These are phyloP conservation scores for Tubosaeta sp. DNA, from an alignment of 768 basidiomycete species.

Conservation along the genomic window DNA sequence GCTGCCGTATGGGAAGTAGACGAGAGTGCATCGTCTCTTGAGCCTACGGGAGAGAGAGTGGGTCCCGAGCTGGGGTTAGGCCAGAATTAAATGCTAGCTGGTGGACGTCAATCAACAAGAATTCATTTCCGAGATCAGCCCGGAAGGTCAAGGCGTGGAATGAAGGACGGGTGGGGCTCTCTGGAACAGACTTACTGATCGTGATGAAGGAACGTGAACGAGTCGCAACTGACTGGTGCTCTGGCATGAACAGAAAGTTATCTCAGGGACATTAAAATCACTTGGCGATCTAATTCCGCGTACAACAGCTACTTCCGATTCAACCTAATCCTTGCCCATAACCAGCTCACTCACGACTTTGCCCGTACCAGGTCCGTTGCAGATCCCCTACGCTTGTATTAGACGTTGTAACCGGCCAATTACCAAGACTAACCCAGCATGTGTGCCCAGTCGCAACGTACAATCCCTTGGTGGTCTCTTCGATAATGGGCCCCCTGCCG, in stretches of 20 bases:
- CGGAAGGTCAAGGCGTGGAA: slow-evolving; percentile 1
- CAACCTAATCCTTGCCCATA: slow-evolving; percentile 46
- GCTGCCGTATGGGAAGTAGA: slow-evolving; percentile 23
- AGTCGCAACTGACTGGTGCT: too few relatives aligned
- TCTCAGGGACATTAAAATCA: neutral
- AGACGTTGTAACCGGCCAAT: neutral
- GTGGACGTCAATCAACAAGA: slow-evolving; percentile 15
- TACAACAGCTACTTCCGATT: slow-evolving; percentile 21
- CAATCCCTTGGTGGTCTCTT: slow-evolving; percentile 62
- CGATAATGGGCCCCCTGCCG: slow-evolving; percentile 64
- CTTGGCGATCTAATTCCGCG: slow-evolving; percentile 20
- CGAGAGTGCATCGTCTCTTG: slow-evolving; percentile 18
- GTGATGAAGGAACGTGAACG: slow-evolving; percentile 14
- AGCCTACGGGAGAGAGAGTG: slow-evolving; percentile 14
- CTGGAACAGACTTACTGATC: slow-evolving; percentile 25
- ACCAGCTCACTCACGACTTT: slow-evolving; percentile 67
- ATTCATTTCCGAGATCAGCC: slow-evolving; percentile 16
- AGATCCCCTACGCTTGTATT: slow-evolving; percentile 52
- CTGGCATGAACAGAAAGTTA: neutral
- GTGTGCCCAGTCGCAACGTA: slow-evolving; percentile 76
- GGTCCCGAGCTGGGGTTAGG: slow-evolving; percentile 7
- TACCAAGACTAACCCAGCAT: slow-evolving; percentile 56
- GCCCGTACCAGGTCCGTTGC: slow-evolving; percentile 82
- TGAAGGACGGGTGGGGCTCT: neutral
- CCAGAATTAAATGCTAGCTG: slow-evolving; percentile 4